Evolutionary conservation across 306 rosid genomes (phyloP).

Genomic region (Glycyrrhiza uralensis): DNA sequence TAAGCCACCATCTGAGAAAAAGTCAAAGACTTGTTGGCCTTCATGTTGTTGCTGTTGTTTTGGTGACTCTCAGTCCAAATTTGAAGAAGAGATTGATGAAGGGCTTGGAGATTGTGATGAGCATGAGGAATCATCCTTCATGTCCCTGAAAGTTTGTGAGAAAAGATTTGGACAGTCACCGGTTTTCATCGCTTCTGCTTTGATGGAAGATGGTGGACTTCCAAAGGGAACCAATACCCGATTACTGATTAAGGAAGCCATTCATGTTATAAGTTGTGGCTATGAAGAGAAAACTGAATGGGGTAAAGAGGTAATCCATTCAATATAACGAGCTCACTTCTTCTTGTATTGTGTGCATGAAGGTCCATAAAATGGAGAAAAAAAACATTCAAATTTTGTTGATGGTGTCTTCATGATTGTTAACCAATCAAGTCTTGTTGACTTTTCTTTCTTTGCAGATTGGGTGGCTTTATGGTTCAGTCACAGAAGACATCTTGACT

Average conservation of each 20-base stretch:
- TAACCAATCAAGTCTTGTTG: conserved; percentile 10
- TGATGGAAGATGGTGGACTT: conserved; percentile 80
- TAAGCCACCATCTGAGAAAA: conserved; percentile 72
- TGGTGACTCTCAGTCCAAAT: conserved; percentile 44
- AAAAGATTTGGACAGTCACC: conserved; percentile 87
- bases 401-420: too few relatives aligned
- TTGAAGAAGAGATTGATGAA: conserved; percentile 74
- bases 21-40: conserved; percentile 67
- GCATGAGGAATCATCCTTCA: conserved; percentile 67
- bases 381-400: too few relatives aligned
- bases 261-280: conserved; percentile 90
- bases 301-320: conserved; percentile 82
- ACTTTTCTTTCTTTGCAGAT: conserved; percentile 51
- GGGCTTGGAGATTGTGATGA: conserved; percentile 74
- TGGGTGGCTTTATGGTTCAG: conserved; percentile 98
- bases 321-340: background rate
- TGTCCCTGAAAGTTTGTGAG: conserved; percentile 67
- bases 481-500: conserved; percentile 84
- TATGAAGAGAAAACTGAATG: conserved; percentile 97
- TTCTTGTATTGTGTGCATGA: background rate
- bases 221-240: conserved; percentile 63
- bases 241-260: conserved; percentile 78
- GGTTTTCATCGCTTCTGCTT: conserved; percentile 81
- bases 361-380: too few relatives aligned
- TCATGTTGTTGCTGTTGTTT: conserved; percentile 22